Evolutionary conservation across 192 early-diverging fungal species (phyloP).

Genomic region (Bifiguratus adelaidae): DNA sequence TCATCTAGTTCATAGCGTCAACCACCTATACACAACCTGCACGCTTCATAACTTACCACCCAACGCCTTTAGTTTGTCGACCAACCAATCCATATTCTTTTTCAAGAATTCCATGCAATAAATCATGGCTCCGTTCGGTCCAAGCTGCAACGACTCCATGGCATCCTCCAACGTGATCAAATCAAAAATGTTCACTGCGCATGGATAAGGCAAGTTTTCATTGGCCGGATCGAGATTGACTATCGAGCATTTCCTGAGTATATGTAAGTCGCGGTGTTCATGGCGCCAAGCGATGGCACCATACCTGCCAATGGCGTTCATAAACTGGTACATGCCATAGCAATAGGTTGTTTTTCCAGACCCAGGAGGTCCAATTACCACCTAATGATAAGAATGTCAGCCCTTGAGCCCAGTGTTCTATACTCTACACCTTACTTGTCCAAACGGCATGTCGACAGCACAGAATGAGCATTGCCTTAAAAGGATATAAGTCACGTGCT

Average conservation of each 20-base stretch:
- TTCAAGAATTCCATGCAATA: constrained; percentile 93
- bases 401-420: no score
- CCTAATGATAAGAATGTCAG: no score
- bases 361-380: constrained; percentile 92
- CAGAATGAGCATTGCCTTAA: no score
- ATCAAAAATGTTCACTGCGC: constrained; percentile 74
- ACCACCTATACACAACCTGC: not conserved
- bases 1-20: constrained; percentile 37
- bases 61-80: constrained; percentile 55
- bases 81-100: constrained; percentile 88
- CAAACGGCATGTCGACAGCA: no score
- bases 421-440: no score
- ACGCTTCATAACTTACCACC: constrained; percentile 16
- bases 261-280: not conserved
- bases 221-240: constrained; percentile 99
- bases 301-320: constrained; percentile 62
- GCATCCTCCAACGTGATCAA: constrained; percentile 90
- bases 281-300: not conserved
- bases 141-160: constrained; percentile 79
- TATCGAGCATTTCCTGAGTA: constrained; percentile 57
- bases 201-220: constrained; percentile 75
- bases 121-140: constrained; percentile 95
- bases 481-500: no score
- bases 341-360: constrained; percentile 97
- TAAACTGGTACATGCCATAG: constrained; percentile 79